Conservation (phyloP, 768 basidiomycete genomes). For the Rhodocollybia butyracea region DNA sequence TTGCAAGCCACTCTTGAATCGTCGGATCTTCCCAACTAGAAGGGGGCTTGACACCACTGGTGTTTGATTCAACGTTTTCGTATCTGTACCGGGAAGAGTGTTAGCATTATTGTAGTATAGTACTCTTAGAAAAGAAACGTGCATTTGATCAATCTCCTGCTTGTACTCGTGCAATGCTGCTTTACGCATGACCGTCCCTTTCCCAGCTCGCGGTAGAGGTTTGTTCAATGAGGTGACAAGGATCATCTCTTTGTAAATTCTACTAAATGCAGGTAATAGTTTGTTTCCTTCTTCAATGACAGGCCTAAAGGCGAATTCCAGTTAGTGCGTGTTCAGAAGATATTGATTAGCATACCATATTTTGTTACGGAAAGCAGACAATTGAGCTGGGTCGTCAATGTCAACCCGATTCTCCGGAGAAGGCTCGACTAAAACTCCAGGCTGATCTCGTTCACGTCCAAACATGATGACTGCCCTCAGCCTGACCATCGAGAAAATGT, state of each 20-base stretch:
- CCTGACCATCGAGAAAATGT: constrained; percentile 13
- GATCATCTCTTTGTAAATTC: constrained; percentile 52
- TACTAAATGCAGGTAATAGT: constrained; percentile 34
- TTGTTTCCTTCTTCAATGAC: constrained; percentile 40
- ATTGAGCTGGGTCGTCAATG: constrained; percentile 20
- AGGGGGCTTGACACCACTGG: constrained; percentile 20
- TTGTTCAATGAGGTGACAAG: constrained; percentile 35
- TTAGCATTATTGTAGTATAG: neutral
- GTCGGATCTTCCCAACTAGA: constrained; percentile 6
- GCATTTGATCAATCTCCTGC: constrained; percentile 37
- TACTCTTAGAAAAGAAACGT: constrained; percentile 3
- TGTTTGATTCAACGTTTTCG: constrained; percentile 22
- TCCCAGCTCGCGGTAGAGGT: constrained; percentile 41
- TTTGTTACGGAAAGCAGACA: constrained; percentile 28
- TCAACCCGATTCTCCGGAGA: constrained; percentile 23
- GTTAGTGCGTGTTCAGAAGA: neutral
- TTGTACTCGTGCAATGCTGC: constrained; percentile 35
- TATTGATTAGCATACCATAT: constrained; percentile 25
- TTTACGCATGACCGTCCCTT: constrained; percentile 43
- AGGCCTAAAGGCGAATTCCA: constrained; percentile 20
- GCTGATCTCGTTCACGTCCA: constrained; percentile 30
- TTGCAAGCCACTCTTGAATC: constrained; percentile 15
- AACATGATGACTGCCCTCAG: constrained; percentile 38
- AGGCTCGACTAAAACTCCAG: constrained; percentile 30
- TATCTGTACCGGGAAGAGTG: neutral